A percentile compares a stretch with the other conserved stretches of the same genome.
These are phyloP conservation scores for Saturnispora silvae DNA, from an alignment of 805 yeast genomes.

Conservation along the genomic window DNA sequence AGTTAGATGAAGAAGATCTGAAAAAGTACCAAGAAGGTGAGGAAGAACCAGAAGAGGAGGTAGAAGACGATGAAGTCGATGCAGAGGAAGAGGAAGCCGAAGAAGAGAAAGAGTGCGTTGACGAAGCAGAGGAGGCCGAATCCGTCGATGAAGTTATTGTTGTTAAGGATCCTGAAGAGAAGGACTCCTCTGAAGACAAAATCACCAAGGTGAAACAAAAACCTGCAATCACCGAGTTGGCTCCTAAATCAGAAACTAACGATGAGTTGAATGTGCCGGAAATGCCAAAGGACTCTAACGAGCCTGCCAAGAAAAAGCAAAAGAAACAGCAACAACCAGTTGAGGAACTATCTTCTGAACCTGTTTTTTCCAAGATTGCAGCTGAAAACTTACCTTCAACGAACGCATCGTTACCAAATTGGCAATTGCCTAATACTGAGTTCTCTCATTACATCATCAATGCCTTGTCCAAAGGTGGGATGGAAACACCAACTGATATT, in stretches of 20 bases:
- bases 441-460: constrained; percentile 48
- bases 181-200: background rate
- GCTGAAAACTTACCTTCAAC: constrained; percentile 17
- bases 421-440: constrained; percentile 34
- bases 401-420: constrained; percentile 45
- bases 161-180: background rate
- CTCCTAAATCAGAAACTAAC: constrained; percentile 10
- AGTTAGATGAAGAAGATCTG: constrained; percentile 14
- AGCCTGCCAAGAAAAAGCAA: constrained; percentile 7
- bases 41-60: constrained; percentile 9
- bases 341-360: constrained; percentile 12
- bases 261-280: constrained; percentile 13
- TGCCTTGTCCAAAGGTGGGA: constrained; percentile 51
- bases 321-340: constrained; percentile 3
- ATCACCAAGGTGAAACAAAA: background rate
- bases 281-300: constrained; percentile 1
- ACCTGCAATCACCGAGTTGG: constrained; percentile 7
- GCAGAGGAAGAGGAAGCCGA: constrained; percentile 7
- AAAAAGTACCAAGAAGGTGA: constrained; percentile 14
- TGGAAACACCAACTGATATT: constrained; percentile 70
- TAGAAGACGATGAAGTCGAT: constrained; percentile 7
- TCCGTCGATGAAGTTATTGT: constrained; percentile 4
- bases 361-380: constrained; percentile 10
- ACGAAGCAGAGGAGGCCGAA: constrained; percentile 6
- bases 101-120: constrained; percentile 4